phyloP scores from a whole-genome alignment of 768 basidiomycete genomes.

The Lactifluus echinatus region DNA sequence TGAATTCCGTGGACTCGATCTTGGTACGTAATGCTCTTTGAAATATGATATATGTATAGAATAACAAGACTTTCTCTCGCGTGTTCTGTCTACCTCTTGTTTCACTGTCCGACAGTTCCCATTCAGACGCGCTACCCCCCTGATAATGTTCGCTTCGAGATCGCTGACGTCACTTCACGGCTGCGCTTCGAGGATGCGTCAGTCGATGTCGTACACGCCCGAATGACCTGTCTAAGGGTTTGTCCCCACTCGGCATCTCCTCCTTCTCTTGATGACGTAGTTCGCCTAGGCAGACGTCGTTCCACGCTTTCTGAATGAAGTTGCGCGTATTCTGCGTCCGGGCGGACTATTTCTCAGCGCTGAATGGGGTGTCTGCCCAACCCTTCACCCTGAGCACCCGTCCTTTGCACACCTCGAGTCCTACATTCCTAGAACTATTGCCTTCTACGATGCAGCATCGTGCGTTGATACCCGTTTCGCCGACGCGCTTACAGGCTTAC shows the following conservation, averaged over 20 bases:
- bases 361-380: slow-evolving; percentile 45
- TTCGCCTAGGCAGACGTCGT: slow-evolving; percentile 47
- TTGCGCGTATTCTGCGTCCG: slow-evolving; percentile 53
- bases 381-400: slow-evolving; percentile 18
- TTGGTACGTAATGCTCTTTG: slow-evolving; percentile 43
- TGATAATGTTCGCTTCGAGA: slow-evolving; percentile 54
- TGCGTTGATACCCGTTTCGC: not conserved
- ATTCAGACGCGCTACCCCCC: slow-evolving; percentile 58
- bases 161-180: slow-evolving; percentile 47
- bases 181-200: slow-evolving; percentile 42
- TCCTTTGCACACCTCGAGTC: not conserved
- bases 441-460: slow-evolving; percentile 10
- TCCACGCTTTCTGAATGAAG: slow-evolving; percentile 43
- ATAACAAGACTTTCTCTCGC: not conserved
- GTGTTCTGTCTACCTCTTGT: not conserved
- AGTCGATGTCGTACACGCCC: slow-evolving; percentile 65
- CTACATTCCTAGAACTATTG: slow-evolving; percentile 7
- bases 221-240: slow-evolving; percentile 52
- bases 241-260: slow-evolving; percentile 24
- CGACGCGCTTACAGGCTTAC: not conserved
- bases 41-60: not conserved
- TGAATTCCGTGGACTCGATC: slow-evolving; percentile 63
- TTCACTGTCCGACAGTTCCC: slow-evolving; percentile 44
- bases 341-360: slow-evolving; percentile 64
- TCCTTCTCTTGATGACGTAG: slow-evolving; percentile 13